Evolutionary conservation across 1,284 basidiomycete species (phyloP), one percentile per base, ranked within the genome.

Genomic region (Malassezia furfur): DNA sequence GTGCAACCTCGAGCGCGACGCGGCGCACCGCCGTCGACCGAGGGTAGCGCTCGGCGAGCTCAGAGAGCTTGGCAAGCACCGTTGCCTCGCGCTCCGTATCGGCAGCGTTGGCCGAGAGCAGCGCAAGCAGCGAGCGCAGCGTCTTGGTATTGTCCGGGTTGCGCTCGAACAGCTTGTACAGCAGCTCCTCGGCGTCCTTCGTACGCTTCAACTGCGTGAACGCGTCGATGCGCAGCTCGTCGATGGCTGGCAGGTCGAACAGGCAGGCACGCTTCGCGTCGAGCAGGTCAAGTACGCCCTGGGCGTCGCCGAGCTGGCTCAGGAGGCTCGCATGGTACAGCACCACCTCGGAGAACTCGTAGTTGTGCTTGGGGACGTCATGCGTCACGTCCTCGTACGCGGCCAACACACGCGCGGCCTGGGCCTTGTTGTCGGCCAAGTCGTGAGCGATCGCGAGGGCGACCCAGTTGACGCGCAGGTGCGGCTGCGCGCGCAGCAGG

Each of bases 371-470:
- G 8, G 70, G 69, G 17, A 67, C 52, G 25, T 71, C 68, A 34
- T 62, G 61, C 57, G 60, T 64, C 30, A 62, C 59, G 25, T 67
- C 63, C 54, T 78, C 75, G 65, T 79, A 79, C 36, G 83, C 81
- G 51, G 87, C 84, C 44, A 93, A 76, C 1, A 88, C 83, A 31
- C 82, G 81, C 64, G 83, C 82, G 2, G 90, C 85, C 67, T 88
- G 85, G 5, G 77, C 72, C 5, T 83, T 74, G 64, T 90, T 85
- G 6, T 85, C 86, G 57, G 83, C 86, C 19, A 98, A 79, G 69
- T 90, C 86, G 74, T 91, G 85, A 1, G 91, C 88, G 22, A 96
- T 82, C 14, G 91, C 89, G 49, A 94, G 80, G 1, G 82, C 87
- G 49, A 91, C 78, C 94, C 94, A 99, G 73, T 91, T 87, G 54